Evolutionary conservation across 352 stramenopile genomes (phyloP), one percentile per base, ranked within the genome.

Genomic region (Globisporangium alternatum): DNA sequence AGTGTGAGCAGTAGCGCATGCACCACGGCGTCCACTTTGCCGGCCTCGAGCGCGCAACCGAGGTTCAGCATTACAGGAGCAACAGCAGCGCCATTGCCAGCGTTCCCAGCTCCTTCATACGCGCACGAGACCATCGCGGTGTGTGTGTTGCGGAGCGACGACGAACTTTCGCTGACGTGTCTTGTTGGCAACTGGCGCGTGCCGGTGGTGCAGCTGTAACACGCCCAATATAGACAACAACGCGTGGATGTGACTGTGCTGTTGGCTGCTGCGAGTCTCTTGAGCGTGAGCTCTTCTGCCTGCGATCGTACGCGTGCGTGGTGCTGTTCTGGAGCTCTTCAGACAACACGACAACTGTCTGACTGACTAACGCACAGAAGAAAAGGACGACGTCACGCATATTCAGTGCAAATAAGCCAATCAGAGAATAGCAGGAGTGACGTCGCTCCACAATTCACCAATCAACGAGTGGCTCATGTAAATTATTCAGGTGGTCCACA

Each of bases 1-100:
- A 83, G 60, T 60, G 78, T 19, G 5, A 80, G 57, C 39, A 83
- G 68, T 53, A 86, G 60, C 56, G 59, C 73, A 66, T 81, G 70
- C 43, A 76, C 67, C 7, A 65, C 70, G 54, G 71, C 67, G 52
- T 82, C 76, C 62, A 80, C 66, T 62, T 77, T 68, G 41, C 62
- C 69, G 1, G 62, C 66, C 19, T 78, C 71, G 2, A 84, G 64
- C 22, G 75, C 68, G 8, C 44, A 65, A 35, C 52, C 51, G 39
- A 80, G 57, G 19, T 56, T 62, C 13, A 30, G 12, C 28, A 70
- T 21, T 15, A 49, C 54, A 28, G 57, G 28, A 19, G 21, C 33
- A 47, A 59, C 10, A 39, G 33, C 10, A 12, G 8, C 33, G 33
- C 33, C 7, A 39, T 12, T 19, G 2, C 28, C 10, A 51, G 15